Evolutionary conservation across 805 yeast genomes (phyloP).

Genomic region (Starmerella geochares): DNA sequence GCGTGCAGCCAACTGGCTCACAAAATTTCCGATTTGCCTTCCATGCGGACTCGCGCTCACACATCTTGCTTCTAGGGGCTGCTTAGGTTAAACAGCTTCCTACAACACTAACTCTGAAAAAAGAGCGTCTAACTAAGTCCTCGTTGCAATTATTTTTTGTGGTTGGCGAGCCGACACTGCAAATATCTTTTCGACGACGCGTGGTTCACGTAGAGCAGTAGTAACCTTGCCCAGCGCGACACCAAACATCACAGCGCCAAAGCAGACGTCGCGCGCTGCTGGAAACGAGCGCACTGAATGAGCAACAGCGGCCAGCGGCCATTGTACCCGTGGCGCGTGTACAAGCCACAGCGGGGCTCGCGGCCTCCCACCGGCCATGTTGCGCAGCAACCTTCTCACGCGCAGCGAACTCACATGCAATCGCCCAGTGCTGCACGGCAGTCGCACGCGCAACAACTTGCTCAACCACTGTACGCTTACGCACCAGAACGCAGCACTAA

Average conservation of each 20-base stretch:
- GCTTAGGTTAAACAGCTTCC: too few species aligned
- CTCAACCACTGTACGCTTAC: neutral
- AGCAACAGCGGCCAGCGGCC: conserved; percentile 4
- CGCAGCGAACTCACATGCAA: neutral
- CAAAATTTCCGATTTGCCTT: too few species aligned
- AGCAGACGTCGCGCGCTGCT: neutral
- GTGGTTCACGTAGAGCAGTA: neutral
- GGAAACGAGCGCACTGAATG: neutral
- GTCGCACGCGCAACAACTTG: neutral
- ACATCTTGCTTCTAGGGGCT: too few species aligned
- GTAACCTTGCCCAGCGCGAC: neutral
- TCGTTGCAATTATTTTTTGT: too few species aligned
- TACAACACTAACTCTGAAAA: too few species aligned
- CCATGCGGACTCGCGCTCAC: too few species aligned
- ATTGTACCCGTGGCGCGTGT: neutral
- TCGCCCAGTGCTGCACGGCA: neutral
- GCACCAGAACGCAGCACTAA: neutral
- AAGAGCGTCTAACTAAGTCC: too few species aligned
- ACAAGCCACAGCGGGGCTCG: neutral
- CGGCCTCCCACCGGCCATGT: neutral
- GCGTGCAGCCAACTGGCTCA: too few species aligned
- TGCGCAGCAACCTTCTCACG: neutral
- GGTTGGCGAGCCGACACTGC: too few species aligned
- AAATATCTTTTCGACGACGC: neutral
- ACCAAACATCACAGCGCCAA: neutral